Base-by-base conservation (phyloP, 768 basidiomycete genomes). In the Tricholoma furcatifolium region DNA sequence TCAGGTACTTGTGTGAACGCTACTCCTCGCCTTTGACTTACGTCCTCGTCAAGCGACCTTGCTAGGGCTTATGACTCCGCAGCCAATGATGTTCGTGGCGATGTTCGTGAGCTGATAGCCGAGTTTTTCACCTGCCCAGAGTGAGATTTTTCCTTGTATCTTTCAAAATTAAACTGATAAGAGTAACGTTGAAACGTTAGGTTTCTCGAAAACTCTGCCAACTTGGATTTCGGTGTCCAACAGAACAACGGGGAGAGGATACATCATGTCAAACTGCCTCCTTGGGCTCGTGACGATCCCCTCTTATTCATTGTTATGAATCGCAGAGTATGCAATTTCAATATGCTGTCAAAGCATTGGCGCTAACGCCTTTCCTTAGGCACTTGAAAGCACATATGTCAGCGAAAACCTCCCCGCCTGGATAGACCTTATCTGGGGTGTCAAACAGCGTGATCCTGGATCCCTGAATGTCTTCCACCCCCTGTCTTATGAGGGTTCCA, bases 371-470 rank as follows among this genome's bases (percentile, higher is more conserved):
- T 44, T 45, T 32, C 32, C 27, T 3, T 42, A 93, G 90, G 93
- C 93, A 0, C 76, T 96, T 17, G 93, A 98, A 70, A 94, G 92
- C 58, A 80, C 87, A 41, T 81, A 85, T 59, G 94, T 93, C 48
- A 93, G 91, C 70, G 83, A 89, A 57, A 77, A 88, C 58, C 75
- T 98, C 10, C 85, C 89, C 0, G 78, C 81, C 9, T 97, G 95
- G 94, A 95, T 98, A 58, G 95, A 98, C 62, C 78, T 97, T 27
- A 90, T 95, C 47, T 98, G 94, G 91, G 91, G 91, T 32, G 82
- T 70, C 66, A 90, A 90, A 55, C 91, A 96, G 74, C 83, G 83
- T 3, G 92, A 95, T 62, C 73, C 81, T 0, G 80, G 79, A 6
- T 81, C 88, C 0, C 69, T 87, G 53, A 98, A 97, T 60, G 88